phyloP scores from a whole-genome alignment of 345 rosid genomes.

The Hypericum androsaemum region DNA sequence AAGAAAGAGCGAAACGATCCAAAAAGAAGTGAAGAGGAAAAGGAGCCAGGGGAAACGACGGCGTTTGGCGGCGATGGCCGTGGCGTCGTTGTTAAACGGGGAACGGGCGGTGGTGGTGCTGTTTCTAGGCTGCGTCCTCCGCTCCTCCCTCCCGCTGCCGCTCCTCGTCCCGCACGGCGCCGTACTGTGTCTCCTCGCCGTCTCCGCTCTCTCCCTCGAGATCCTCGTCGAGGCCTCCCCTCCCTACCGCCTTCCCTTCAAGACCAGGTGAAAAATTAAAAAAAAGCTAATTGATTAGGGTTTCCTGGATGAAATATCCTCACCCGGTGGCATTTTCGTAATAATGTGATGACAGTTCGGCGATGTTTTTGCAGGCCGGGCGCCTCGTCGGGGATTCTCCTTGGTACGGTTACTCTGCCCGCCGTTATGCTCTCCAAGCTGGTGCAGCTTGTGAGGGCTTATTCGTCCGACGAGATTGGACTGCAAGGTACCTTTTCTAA shows the following conservation, averaged over 20 bases:
- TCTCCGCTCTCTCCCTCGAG: constrained; percentile 57
- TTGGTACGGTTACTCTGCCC: constrained; percentile 81
- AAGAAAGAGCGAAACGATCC: too few relatives aligned
- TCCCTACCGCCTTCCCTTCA: constrained; percentile 28
- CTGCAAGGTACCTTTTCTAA: constrained; percentile 31
- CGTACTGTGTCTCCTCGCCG: constrained; percentile 45
- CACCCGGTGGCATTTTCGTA: background rate
- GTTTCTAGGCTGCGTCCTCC: constrained; percentile 39
- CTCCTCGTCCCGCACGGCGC: constrained; percentile 52
- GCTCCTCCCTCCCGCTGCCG: constrained; percentile 49
- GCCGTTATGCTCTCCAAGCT: constrained; percentile 62
- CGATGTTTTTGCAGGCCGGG: constrained; percentile 44
- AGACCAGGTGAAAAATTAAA: constrained; percentile 37
- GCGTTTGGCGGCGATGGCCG: constrained; percentile 14
- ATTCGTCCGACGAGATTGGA: constrained; percentile 34
- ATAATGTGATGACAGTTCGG: too few relatives aligned
- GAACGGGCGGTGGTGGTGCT: constrained; percentile 73
- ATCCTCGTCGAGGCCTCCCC: constrained; percentile 41
- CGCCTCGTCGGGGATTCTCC: constrained; percentile 77
- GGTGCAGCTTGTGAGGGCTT: constrained; percentile 65
- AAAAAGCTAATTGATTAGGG: background rate
- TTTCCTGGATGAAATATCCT: background rate
- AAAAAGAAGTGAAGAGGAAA: too few relatives aligned
- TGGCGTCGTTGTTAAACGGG: constrained; percentile 43
- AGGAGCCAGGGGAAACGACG: too few relatives aligned